These are phyloP conservation scores for Lignosus rhinocerotis DNA, from an alignment of 1,284 basidiomycete species.

Conservation along the genomic window DNA sequence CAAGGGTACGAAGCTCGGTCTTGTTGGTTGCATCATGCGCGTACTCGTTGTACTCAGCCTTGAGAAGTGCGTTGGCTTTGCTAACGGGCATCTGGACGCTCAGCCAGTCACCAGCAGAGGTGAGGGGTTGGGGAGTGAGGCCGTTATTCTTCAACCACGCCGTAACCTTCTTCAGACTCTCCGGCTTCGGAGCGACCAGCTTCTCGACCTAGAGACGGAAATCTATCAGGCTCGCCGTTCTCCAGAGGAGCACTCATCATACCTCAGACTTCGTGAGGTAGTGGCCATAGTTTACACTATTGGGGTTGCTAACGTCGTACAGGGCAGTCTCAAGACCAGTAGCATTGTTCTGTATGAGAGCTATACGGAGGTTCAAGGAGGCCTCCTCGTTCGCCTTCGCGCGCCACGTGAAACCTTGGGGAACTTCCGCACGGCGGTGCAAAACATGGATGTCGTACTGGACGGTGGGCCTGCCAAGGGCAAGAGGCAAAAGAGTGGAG, in stretches of 20 bases:
- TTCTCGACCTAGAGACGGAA: constrained; percentile 38
- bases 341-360: constrained; percentile 28
- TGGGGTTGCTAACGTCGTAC: constrained; percentile 28
- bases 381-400: constrained; percentile 21
- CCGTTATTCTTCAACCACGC: constrained; percentile 39
- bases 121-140: constrained; percentile 31
- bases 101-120: constrained; percentile 29
- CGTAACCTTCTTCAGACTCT: constrained; percentile 37
- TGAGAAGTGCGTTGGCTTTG: constrained; percentile 39
- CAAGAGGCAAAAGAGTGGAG: constrained; percentile 24
- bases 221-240: constrained; percentile 6
- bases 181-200: constrained; percentile 37
- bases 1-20: constrained; percentile 34
- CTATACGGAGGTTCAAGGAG: constrained; percentile 28
- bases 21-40: constrained; percentile 32
- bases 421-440: constrained; percentile 20
- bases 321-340: constrained; percentile 25
- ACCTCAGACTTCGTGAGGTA: constrained; percentile 23
- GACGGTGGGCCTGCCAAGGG: constrained; percentile 21
- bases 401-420: constrained; percentile 24
- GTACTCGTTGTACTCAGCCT: constrained; percentile 37
- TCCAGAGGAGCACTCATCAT: not conserved
- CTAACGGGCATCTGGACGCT: constrained; percentile 27
- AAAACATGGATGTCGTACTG: constrained; percentile 37
- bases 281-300: constrained; percentile 23